Evolutionary conservation across 768 basidiomycete genomes (phyloP).

Genomic region (Dentipellis fragilis): DNA sequence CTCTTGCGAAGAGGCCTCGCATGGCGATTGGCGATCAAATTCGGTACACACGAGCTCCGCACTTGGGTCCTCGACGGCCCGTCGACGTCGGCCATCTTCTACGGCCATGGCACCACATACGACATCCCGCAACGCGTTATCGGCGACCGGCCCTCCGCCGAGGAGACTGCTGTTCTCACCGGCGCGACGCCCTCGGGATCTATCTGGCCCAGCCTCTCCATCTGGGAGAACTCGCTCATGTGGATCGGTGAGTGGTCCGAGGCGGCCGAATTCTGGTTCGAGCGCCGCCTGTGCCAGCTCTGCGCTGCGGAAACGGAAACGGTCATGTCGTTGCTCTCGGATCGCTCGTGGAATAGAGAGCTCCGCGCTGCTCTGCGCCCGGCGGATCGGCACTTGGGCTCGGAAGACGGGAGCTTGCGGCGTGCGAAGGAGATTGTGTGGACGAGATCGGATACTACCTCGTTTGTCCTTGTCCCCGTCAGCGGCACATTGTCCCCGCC

Average conservation of each 20-base stretch:
- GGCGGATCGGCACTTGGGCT: neutral
- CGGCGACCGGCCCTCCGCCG: neutral
- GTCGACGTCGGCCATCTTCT: neutral
- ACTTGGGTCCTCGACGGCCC: neutral
- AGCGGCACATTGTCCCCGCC: no score
- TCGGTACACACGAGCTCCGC: neutral
- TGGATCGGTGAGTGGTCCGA: neutral
- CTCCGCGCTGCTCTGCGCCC: neutral
- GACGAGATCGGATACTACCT: no score
- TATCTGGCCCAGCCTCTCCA: neutral
- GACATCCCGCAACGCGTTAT: neutral
- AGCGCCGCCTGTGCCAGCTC: neutral
- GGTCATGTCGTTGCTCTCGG: neutral
- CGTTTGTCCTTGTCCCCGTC: no score
- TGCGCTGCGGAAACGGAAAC: neutral
- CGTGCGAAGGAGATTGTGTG: neutral
- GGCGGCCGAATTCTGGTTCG: neutral
- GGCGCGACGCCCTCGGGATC: neutral
- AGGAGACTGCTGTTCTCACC: neutral
- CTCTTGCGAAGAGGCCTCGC: neutral
- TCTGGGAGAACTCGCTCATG: neutral
- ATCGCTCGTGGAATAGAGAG: neutral
- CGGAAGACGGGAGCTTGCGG: neutral
- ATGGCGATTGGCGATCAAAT: neutral
- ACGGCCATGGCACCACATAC: neutral